Percentiles rank a stretch among this genome's conserved stretches.
Evolutionary conservation across 169 alveolate species (phyloP).

Genomic region (Miamiensis avidus): DNA sequence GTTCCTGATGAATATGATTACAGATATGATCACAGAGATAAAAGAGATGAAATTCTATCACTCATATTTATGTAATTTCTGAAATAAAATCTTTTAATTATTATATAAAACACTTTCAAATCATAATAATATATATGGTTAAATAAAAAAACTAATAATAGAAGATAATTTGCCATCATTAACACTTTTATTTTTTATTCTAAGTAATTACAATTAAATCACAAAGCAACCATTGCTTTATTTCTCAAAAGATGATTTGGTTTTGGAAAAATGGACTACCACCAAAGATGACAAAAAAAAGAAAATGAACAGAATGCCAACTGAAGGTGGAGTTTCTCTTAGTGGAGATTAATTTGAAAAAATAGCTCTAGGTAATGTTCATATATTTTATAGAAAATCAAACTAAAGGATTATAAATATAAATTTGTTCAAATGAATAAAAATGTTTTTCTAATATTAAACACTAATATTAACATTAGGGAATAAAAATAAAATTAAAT

Average conservation of each 20-base stretch:
- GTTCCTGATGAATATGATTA: slow-evolving; percentile 47
- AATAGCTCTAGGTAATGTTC: slow-evolving; percentile 14
- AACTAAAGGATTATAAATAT: too few relatives aligned
- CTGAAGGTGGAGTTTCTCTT: slow-evolving; percentile 36
- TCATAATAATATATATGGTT: too few relatives aligned
- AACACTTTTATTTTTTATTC: not conserved
- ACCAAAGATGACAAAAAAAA: slow-evolving; percentile 70
- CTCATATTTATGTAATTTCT: slow-evolving; percentile 16
- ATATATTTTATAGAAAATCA: not conserved
- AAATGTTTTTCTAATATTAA: too few relatives aligned
- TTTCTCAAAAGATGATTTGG: slow-evolving; percentile 36
- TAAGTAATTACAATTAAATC: slow-evolving; percentile 5
- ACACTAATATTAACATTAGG: too few relatives aligned
- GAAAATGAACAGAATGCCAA: slow-evolving; percentile 60
- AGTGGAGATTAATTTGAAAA: slow-evolving; percentile 41
- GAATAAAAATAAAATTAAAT: too few relatives aligned
- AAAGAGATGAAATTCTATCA: slow-evolving; percentile 32
- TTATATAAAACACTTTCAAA: too few relatives aligned
- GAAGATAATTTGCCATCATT: too few relatives aligned
- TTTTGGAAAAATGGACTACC: slow-evolving; percentile 57
- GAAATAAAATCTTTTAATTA: too few relatives aligned
- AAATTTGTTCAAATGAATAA: too few relatives aligned
- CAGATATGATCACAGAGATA: slow-evolving; percentile 31
- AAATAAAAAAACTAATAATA: too few relatives aligned
- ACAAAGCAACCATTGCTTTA: slow-evolving; percentile 18